Base-by-base conservation (phyloP, 805 yeast species). In the Kodamaea fukazawae region DNA sequence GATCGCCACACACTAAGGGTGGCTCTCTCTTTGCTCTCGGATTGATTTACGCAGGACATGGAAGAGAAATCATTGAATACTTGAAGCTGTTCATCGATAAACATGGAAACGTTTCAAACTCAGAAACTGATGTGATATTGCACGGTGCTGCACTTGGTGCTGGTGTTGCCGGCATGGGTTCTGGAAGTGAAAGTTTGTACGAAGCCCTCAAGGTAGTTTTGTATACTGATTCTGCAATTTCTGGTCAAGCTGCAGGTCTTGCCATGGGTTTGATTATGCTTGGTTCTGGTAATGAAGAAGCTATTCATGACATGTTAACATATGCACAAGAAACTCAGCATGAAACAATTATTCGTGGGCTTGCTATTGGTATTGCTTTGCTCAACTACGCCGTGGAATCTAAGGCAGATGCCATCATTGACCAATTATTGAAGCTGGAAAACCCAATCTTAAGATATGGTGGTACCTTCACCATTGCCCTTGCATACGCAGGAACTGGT, bases 401-500 rank as follows among this genome's bases (percentile, higher is more conserved):
- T 49, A 71, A 77, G 43, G 93, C 96, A 4, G 88, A 87, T 50
- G 63, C 61, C 7, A 62, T 78, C 23, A 86, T 91, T 47, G 79
- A 78, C 23, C 70, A 73, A 49, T 70, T 93, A 55, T 62, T 88
- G 54, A 70, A 64, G 3, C 89, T 83, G 55, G 95, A 87, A 57
- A 86, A 83, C 51, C 76, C 96, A 4, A 79, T 84, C 39, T 74
- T 93, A 48, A 84, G 99, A 64, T 93, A 90, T 59, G 98, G 99
- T 63, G 98, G 96, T 58, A 93, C 93, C 34, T 89, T 82, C 62
- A 83, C 97, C 4, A 77, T 93, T 53, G 98, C 96, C 0, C 73
- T 93, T 52, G 98, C 99, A 1, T 93, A 91, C 62, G 95, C 93
- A 40, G 99, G 99, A 44, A 91, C 99, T 2, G 95, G 96, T 20